Evolutionary conservation across 148 eudicot genomes (phyloP), one percentile per base, ranked within the genome.

Genomic region (Rhododendron mucronatum): DNA sequence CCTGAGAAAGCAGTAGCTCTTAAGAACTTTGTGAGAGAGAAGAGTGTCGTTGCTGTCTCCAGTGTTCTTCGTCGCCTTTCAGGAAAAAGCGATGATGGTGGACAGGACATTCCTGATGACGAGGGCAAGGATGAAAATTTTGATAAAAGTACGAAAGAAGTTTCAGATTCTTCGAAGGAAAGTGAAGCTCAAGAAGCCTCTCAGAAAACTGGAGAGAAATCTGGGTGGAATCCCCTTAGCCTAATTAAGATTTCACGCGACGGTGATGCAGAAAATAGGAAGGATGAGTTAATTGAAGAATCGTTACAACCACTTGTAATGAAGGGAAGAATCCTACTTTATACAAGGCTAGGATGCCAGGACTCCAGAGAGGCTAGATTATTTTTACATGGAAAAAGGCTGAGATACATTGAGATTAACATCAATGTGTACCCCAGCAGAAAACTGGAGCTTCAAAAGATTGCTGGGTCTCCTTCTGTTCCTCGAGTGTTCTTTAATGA

Each of bases 401-500:
- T 91, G 28, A 88, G 89, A 73, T 91, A 91, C 69, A 80, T 89
- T 87, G 93, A 91, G 86, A 89, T 91, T 71, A 91, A 91, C 45
- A 86, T 91, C 51, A 91, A 91, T 83, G 78, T 90, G 57, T 91
- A 90, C 80, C 92, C 92, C 0, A 78, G 88, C 59, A 89, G 93
- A 86, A 89, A 90, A 82, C 51, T 82, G 59, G 93, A 91, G 84
- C 88, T 91, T 16, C 90, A 91, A 84, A 86, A 86, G 88, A 73
- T 91, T 81, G 69, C 90, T 69, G 90, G 92, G 15, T 90, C 93
- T 83, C 79, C 89, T 86, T 85, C 81, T 84, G 91, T 91, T 85
- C 93, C 93, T n/a, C 87, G 78, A 89, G 89, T 91, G 48, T 90
- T 91, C 77, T 91, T 91, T 50, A 91, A 91, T 88, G 91, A 91